Evolutionary conservation across 345 rosid species (phyloP).

Genomic region (Brassica carinata): DNA sequence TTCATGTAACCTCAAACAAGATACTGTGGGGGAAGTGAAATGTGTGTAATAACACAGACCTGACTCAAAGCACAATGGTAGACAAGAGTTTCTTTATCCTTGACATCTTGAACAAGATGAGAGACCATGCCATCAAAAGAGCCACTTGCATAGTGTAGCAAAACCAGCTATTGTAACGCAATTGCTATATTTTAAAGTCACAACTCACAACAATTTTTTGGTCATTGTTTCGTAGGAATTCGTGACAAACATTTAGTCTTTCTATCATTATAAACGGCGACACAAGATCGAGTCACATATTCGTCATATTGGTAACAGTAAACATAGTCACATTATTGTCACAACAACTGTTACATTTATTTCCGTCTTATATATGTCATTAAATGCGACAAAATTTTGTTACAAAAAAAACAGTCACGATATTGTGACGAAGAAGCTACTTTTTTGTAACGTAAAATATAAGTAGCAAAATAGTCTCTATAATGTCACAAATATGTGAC

Average conservation of each 20-base stretch:
- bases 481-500: no score
- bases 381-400: not conserved
- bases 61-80: no score
- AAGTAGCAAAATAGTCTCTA: not conserved
- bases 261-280: no score
- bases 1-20: no score
- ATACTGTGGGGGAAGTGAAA: no score
- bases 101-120: no score
- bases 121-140: no score
- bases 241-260: not conserved
- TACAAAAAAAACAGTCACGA: not conserved
- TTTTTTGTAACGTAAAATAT: not conserved
- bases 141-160: no score
- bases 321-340: not conserved
- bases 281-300: not conserved
- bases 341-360: not conserved
- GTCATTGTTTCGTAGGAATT: not conserved
- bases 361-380: not conserved
- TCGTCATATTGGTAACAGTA: not conserved
- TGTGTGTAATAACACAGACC: no score
- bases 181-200: not conserved
- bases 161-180: not conserved
- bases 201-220: not conserved
- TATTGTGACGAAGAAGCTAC: not conserved
- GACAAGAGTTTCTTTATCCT: no score